Base-by-base conservation (phyloP, 2,329 filamentous ascomycete genomes). In the Fusarium tanahbumbuense region DNA sequence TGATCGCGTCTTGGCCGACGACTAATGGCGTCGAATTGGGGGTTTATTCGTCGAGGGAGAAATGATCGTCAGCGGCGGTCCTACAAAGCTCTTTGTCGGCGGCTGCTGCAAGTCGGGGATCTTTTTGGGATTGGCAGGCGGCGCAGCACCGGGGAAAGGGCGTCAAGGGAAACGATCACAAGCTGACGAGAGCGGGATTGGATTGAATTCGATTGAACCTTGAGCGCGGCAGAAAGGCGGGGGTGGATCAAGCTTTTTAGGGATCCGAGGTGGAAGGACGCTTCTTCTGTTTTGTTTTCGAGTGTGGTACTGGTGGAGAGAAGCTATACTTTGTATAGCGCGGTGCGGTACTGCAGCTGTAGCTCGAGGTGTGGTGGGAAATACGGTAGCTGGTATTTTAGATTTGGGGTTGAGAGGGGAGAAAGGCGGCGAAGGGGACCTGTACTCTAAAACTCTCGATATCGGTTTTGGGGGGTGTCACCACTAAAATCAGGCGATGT, bases 31-130 rank as follows among this genome's bases (percentile, higher is more conserved):
- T 64, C 42, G 45, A 16, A 56, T 58, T 47, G 55, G 49, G 44
- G 53, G 45, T 42, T 46, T 68, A 44, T 28, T 68, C 52, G 64
- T 52, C 52, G 48, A n/a, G n/a, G 40, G 10, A 68, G 53, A 40
- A 54, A 47, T 55, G 65, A 64, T 67, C 41, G 56, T 63, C 52
- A 67, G 64, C 52, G 57, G 64, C 50, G 52, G 62, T 55, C 41
- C 61, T 57, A 34, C 27, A 48, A 56, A 67, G 56, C 67, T 66
- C 49, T 55, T 67, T 62, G 44, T 50, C 52, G 47, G 63, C 61
- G 42, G 56, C 55, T 67, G 42, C 49, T 34, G 58, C 42, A 49
- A 49, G 42, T 62, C 27, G 52, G 46, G 25, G 49, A n/a, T 45
- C 25, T 44, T 18, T 16, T 48, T 18, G 22, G 56, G 30, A 56